A percentile compares a stretch with the other conserved stretches of the same genome.
These are phyloP conservation scores for Fusarium piperis DNA, from an alignment of 2,329 filamentous ascomycete genomes.

Conservation along the genomic window DNA sequence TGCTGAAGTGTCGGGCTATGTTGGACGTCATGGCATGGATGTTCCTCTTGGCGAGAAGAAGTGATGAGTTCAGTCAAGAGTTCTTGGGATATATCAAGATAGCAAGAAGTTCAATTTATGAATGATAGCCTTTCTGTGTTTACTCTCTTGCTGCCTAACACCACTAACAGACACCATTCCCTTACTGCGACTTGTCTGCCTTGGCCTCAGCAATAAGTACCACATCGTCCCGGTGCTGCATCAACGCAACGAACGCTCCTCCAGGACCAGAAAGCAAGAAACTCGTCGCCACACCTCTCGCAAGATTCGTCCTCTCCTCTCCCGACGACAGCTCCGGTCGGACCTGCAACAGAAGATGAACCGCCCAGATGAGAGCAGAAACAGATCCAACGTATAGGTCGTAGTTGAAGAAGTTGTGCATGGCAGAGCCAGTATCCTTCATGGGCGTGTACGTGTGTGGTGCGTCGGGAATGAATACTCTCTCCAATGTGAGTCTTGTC, in stretches of 20 bases:
- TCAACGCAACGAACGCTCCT: constrained; percentile 36
- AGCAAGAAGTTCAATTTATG: neutral
- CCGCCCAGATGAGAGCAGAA: constrained; percentile 30
- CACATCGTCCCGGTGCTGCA: constrained; percentile 41
- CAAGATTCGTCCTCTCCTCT: constrained; percentile 30
- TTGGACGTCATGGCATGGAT: constrained; percentile 36
- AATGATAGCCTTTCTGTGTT: neutral
- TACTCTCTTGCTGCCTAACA: neutral
- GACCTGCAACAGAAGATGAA: constrained; percentile 22
- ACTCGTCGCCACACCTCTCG: constrained; percentile 29
- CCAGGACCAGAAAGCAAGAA: constrained; percentile 35
- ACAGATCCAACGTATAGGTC: constrained; percentile 37
- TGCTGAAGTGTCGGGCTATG: constrained; percentile 69
- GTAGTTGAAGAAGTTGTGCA: constrained; percentile 41
- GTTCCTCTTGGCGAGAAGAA: constrained; percentile 37
- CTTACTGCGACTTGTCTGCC: constrained; percentile 35
- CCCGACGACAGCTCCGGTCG: constrained; percentile 23
- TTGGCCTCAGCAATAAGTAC: constrained; percentile 38
- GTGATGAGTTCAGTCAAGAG: neutral
- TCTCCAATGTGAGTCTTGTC: constrained; percentile 9
- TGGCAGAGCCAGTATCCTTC: constrained; percentile 19
- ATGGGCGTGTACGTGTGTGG: constrained; percentile 30
- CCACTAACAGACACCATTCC: neutral
- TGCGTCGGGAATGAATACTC: constrained; percentile 32
- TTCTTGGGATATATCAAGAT: neutral